Conservation (phyloP, 805 yeast genomes). For the Wickerhamomyces hampshirensis region DNA sequence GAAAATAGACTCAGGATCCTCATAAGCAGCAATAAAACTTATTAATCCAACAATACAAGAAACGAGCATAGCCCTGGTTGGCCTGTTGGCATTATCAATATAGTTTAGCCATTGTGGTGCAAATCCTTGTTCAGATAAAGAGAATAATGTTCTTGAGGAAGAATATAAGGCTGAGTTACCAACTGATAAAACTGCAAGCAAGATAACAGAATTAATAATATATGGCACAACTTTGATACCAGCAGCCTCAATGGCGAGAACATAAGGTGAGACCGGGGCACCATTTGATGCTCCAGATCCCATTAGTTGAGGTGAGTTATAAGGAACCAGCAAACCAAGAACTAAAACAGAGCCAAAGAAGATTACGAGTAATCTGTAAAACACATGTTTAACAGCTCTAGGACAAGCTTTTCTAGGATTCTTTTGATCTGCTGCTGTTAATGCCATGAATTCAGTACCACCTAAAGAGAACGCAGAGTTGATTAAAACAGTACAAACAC, state of each 20-base stretch:
- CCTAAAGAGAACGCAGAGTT: constrained; percentile 62
- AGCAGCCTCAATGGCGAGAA: constrained; percentile 50
- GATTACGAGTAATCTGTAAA: constrained; percentile 58
- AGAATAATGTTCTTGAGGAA: constrained; percentile 64
- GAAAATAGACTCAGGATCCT: constrained; percentile 53
- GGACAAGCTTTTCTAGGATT: constrained; percentile 58
- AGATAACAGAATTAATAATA: constrained; percentile 68
- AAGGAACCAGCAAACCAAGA: constrained; percentile 60
- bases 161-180: constrained; percentile 74
- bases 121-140: constrained; percentile 66
- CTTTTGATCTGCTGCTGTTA: constrained; percentile 62
- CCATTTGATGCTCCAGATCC: constrained; percentile 45
- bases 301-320: constrained; percentile 42
- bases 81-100: constrained; percentile 56
- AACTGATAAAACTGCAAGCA: constrained; percentile 69
- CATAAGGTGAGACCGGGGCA: constrained; percentile 66
- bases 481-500: constrained; percentile 58
- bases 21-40: constrained; percentile 63
- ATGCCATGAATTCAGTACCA: constrained; percentile 62
- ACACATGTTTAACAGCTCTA: constrained; percentile 58
- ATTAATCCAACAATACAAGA: constrained; percentile 54
- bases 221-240: constrained; percentile 62
- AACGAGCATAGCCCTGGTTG: constrained; percentile 47
- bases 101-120: constrained; percentile 52
- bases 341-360: constrained; percentile 50